A percentile compares a stretch with the other conserved stretches of the same genome.
Conservation (phyloP, 495 filamentous ascomycete species). For the Penicillium paradoxum region DNA sequence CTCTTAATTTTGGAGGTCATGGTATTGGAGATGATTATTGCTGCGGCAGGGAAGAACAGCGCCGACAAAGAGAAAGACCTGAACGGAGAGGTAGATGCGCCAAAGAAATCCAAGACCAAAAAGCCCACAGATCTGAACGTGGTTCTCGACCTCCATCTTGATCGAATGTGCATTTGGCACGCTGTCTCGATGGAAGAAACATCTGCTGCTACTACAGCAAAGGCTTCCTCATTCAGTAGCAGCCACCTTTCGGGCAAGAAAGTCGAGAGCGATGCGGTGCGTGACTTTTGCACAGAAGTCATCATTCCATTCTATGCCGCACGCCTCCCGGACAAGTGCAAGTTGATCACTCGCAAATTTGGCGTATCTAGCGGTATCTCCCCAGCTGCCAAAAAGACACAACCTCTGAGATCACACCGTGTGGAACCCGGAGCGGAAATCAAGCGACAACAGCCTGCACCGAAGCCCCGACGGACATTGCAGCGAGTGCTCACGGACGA, state of each 20-base stretch:
- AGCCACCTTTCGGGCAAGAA: slow-evolving; percentile 39
- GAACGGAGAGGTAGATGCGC: slow-evolving; percentile 37
- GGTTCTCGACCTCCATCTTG: slow-evolving; percentile 78
- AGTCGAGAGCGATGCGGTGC: slow-evolving; percentile 52
- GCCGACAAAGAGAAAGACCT: slow-evolving; percentile 19
- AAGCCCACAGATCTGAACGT: slow-evolving; percentile 54
- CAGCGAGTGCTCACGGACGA: slow-evolving; percentile 72
- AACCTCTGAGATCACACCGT: slow-evolving; percentile 21
- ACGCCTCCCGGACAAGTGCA: slow-evolving; percentile 75
- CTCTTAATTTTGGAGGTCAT: slow-evolving; percentile 86
- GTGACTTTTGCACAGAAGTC: slow-evolving; percentile 86
- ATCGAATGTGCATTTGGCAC: slow-evolving; percentile 95
- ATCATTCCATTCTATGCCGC: slow-evolving; percentile 89
- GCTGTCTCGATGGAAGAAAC: slow-evolving; percentile 58
- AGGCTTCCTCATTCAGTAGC: slow-evolving; percentile 25
- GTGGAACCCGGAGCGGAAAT: slow-evolving; percentile 51
- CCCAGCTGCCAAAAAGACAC: slow-evolving; percentile 37
- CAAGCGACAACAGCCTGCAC: slow-evolving; percentile 43
- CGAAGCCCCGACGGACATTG: slow-evolving; percentile 54
- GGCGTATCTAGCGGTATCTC: slow-evolving; percentile 68
- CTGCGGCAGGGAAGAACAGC: slow-evolving; percentile 30
- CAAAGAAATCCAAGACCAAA: slow-evolving; percentile 41
- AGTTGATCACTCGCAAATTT: slow-evolving; percentile 76
- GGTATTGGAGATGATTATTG: slow-evolving; percentile 53
- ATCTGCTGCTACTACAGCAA: slow-evolving; percentile 24